Evolutionary conservation across 75 land plant genomes (phyloP), one percentile per base, ranked within the genome.

Genomic region (Picea sitchensis): DNA sequence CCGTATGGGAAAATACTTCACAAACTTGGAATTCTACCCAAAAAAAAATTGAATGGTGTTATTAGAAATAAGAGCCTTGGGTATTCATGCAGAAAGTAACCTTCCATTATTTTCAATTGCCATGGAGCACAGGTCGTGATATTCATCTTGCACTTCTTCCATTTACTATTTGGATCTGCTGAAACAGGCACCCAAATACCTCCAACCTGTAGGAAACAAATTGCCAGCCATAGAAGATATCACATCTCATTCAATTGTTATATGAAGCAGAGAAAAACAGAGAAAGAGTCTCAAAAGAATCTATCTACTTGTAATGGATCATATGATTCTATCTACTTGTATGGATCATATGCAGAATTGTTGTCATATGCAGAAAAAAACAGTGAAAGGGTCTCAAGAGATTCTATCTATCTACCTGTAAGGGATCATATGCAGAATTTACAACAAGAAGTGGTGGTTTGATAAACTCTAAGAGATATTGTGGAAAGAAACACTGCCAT

Each of bases 401-500:
- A 1, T 23, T 30, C 1, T 23, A 4, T 30, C 1, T 23, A 4
- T 41, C 9, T 65, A 93, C 92, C 92, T 92, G 90, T 87, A 84
- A 89, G 73, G 83, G 80, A 84, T 94, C 95, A 77, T 92, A 94
- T 31, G 88, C 95, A 30, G 93, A 81, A 79, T 94, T 92, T 36
- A 90, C 21, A 30, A 91, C 14, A 73, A 92, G 92, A 44, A 92
- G 75, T 34, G 91, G 93, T 21, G 91, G 85, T 58, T 78, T 75
- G 20, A 91, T 90, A 2, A 58, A n/a, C 17, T 47, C 80, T n/a
- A 79, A 80, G 51, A 86, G 20, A 63, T 94, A 69, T 58, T 92
- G 90, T 0, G 97, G 97, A 82, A 94, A 94, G 79, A 92, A 94
- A 61, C 95, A 92, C 97, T 94, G 89, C 81, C 78, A 74, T 4